Evolutionary conservation across 1,284 basidiomycete genomes (phyloP).

Genomic region (Pseudozyma hubeiensis): DNA sequence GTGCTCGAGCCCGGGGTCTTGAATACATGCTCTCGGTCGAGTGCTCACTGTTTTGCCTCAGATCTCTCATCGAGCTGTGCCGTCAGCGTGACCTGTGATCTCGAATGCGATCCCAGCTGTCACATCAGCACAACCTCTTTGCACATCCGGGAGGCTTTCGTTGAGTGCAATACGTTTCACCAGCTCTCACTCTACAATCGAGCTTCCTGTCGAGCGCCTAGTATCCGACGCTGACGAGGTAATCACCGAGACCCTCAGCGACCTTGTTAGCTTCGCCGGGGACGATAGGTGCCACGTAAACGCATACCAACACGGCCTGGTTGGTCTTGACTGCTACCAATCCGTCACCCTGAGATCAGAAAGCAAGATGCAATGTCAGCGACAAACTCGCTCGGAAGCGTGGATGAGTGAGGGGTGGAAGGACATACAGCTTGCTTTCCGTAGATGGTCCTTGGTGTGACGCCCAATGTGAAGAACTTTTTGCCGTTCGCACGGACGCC

Average conservation of each 20-base stretch:
- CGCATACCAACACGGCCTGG: constrained; percentile 85
- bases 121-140: too few species aligned
- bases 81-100: too few species aligned
- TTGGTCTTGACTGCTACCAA: constrained; percentile 85
- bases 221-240: constrained; percentile 64
- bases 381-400: too few species aligned
- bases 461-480: constrained; percentile 84
- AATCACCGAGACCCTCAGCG: constrained; percentile 73
- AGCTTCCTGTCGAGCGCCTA: constrained; percentile 5
- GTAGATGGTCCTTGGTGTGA: constrained; percentile 77
- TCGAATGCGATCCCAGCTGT: too few species aligned
- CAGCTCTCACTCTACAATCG: too few species aligned
- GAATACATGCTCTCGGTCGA: too few species aligned
- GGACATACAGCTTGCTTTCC: constrained; percentile 81
- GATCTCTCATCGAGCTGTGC: too few species aligned
- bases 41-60: too few species aligned
- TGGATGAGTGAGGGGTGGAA: too few species aligned
- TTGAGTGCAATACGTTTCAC: too few species aligned
- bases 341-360: constrained; percentile 77
- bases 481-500: constrained; percentile 79
- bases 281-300: constrained; percentile 77
- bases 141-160: too few species aligned
- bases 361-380: not conserved
- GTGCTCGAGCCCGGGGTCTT: too few species aligned
- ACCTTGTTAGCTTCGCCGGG: constrained; percentile 79